Base-by-base conservation (phyloP, 495 filamentous ascomycete genomes). In the Neurospora tetraspora region DNA sequence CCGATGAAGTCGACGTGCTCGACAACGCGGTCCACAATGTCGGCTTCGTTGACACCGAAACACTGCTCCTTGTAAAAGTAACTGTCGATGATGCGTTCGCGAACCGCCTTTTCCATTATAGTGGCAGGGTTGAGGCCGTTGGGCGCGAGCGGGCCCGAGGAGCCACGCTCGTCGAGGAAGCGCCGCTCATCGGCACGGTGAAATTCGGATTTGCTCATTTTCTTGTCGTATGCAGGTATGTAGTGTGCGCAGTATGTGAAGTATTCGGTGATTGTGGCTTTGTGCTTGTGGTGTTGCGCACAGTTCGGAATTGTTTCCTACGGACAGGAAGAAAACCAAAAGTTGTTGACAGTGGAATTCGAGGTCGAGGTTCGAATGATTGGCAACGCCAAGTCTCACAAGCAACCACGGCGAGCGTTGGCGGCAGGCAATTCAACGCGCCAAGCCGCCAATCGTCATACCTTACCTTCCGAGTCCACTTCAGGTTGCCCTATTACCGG, bases 61-160 rank as follows among this genome's bases (percentile, higher is more conserved):
- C 94, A 96, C 81, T 97, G 94, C 80, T 98, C 96, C 82, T 98
- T 97, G 92, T 93, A 99, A 85, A 97, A 99, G 83, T 96, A 96
- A 74, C 89, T 91, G 74, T 97, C 92, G 71, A 93, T 89, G 81
- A 99, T 98, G 77, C 96, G 94, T 80, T 99, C 95, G 73, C 94
- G 91, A 72, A 97, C 93, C 16, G 93, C 90, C 79, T 94, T 96
- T 77, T 98, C 94, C 85, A 98, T 90, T 43, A 98, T 92, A 8
- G 91, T 92, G 8, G 92, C 90, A 0, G 94, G 94, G 83, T 97
- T 97, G 75, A 94, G 88, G 45, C 93, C 92, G 81, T 88, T 88
- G 34, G 87, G 87, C 8, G 86, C 85, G 10, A 88, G 84, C 47
- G 85, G 71, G 20, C 80, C 82, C 14, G 75, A 75, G 69, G 78